Percentiles rank a stretch among this genome's conserved stretches.
phyloP scores from a whole-genome alignment of 805 yeast species.

The Pichia pseudocactophila region DNA sequence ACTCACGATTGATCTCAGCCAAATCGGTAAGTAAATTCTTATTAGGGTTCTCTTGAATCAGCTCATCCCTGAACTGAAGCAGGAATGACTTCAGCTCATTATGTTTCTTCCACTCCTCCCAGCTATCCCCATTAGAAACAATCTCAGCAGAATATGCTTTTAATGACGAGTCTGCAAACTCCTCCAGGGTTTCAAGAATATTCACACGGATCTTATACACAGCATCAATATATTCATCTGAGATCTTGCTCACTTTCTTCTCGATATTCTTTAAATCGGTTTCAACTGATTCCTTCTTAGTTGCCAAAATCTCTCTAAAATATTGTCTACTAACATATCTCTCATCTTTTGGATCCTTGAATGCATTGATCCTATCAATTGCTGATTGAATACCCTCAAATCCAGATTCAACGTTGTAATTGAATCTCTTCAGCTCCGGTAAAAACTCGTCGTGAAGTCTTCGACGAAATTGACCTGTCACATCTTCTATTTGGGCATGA shows the following conservation, averaged over 20 bases:
- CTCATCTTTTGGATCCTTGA: slow-evolving; percentile 8
- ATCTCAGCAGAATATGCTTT: slow-evolving; percentile 56
- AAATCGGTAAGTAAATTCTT: slow-evolving; percentile 26
- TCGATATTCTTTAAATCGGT: slow-evolving; percentile 20
- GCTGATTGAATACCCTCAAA: slow-evolving; percentile 22
- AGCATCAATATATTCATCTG: slow-evolving; percentile 27
- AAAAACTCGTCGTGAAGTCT: slow-evolving; percentile 26
- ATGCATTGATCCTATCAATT: slow-evolving; percentile 20
- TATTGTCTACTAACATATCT: slow-evolving; percentile 37
- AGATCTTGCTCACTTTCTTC: slow-evolving; percentile 6
- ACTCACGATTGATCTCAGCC: slow-evolving; percentile 34
- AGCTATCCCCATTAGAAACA: slow-evolving; percentile 35
- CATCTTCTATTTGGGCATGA: slow-evolving; percentile 26
- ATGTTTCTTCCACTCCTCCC: slow-evolving; percentile 55
- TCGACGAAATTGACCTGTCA: slow-evolving; percentile 23
- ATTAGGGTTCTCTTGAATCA: slow-evolving; percentile 30
- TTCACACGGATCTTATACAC: slow-evolving; percentile 28
- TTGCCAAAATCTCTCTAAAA: slow-evolving; percentile 35
- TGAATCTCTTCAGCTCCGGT: slow-evolving; percentile 27
- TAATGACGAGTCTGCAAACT: slow-evolving; percentile 61
- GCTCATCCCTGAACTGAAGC: slow-evolving; percentile 44
- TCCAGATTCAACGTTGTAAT: slow-evolving; percentile 20
- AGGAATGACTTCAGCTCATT: slow-evolving; percentile 47
- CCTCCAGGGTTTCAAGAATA: slow-evolving; percentile 60
- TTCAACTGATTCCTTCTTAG: slow-evolving; percentile 26